phyloP scores from a whole-genome alignment of 2,329 filamentous ascomycete species.

The Alternaria novae-zelandiae region DNA sequence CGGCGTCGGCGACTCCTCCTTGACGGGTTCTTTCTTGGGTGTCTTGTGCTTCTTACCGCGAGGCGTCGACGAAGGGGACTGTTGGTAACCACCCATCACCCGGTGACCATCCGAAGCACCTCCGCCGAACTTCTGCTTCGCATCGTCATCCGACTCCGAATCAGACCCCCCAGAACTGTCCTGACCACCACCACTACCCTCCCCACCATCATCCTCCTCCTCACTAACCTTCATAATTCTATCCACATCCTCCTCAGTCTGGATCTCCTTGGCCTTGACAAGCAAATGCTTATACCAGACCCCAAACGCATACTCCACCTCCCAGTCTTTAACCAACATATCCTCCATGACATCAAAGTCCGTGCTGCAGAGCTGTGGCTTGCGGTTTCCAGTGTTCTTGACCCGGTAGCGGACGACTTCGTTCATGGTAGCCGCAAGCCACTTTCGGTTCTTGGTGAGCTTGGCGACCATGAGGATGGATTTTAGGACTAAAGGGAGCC shows the following conservation, averaged over 20 bases:
- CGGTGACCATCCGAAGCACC: conserved; percentile 4
- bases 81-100: conserved; percentile 9
- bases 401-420: conserved; percentile 40
- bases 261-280: conserved; percentile 17
- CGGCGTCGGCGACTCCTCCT: not conserved
- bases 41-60: conserved; percentile 11
- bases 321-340: conserved; percentile 35
- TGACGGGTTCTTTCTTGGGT: not conserved
- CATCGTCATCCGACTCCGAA: conserved; percentile 7
- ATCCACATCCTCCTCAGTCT: conserved; percentile 30
- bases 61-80: not conserved
- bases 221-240: conserved; percentile 23
- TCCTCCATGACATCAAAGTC: conserved; percentile 46
- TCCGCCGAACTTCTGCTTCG: conserved; percentile 2
- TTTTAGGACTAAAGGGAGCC: conserved; percentile 37
- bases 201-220: conserved; percentile 4
- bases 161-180: conserved; percentile 1
- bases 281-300: conserved; percentile 43
- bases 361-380: conserved; percentile 40
- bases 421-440: conserved; percentile 33
- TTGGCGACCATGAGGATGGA: conserved; percentile 32
- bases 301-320: conserved; percentile 26
- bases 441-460: conserved; percentile 27
- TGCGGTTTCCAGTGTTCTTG: conserved; percentile 39
- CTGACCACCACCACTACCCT: conserved; percentile 6